Conservation (phyloP, 352 stramenopile genomes). For the Pythium brassicae region DNA sequence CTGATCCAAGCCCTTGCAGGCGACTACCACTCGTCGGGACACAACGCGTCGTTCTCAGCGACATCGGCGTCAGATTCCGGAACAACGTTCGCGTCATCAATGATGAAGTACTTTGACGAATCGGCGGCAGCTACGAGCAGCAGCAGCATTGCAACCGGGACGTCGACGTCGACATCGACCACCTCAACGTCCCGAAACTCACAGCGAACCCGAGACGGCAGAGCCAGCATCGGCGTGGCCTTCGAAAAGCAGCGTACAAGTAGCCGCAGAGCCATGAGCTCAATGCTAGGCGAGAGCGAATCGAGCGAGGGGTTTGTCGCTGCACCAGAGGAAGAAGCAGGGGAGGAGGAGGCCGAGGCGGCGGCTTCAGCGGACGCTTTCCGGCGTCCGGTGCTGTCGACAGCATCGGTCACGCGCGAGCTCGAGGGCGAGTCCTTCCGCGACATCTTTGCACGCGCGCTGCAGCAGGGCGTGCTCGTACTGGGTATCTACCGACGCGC, state of each 20-base stretch:
- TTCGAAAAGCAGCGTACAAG: not conserved
- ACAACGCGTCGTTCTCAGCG: not conserved
- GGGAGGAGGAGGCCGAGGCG: no score
- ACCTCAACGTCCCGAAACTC: not conserved
- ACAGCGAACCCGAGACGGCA: not conserved
- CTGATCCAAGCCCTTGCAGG: constrained; percentile 46
- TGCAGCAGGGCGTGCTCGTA: constrained; percentile 41
- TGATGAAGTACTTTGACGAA: constrained; percentile 24
- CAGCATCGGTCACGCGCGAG: constrained; percentile 22
- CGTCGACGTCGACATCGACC: not conserved
- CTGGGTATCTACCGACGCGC: constrained; percentile 41
- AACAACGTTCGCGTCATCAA: constrained; percentile 23
- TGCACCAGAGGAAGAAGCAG: constrained; percentile 1
- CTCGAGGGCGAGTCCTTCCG: constrained; percentile 34
- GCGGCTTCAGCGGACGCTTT: not conserved
- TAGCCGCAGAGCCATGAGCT: not conserved
- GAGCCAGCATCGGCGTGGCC: not conserved
- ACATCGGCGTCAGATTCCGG: constrained; percentile 9
- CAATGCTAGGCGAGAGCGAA: not conserved
- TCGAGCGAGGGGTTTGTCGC: not conserved
- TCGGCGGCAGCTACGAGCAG: not conserved
- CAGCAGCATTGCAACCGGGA: not conserved
- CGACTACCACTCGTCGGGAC: constrained; percentile 24
- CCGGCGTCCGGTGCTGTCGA: constrained; percentile 27
- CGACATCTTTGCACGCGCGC: constrained; percentile 29